phyloP scores from a whole-genome alignment of 1,139 yeast species.

The Yamadazyma atmosphaerica region DNA sequence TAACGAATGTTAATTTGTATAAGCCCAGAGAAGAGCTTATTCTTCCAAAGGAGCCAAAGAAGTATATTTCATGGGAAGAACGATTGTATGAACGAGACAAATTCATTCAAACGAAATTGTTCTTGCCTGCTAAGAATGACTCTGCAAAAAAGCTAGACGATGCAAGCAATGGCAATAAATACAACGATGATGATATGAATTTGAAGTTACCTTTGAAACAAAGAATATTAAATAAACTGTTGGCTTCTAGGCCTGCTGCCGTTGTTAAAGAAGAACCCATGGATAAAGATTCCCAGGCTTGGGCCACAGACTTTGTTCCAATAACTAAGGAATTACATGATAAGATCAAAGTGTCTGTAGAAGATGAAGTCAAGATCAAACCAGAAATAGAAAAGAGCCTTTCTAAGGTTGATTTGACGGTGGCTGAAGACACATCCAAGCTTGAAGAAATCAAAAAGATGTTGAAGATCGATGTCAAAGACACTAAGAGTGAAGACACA shows the following conservation, averaged over 20 bases:
- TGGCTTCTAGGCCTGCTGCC: neutral
- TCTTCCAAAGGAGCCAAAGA: slow-evolving; percentile 30
- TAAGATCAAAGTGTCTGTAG: slow-evolving; percentile 15
- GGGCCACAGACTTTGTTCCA: slow-evolving; percentile 14
- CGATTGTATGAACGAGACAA: slow-evolving; percentile 34
- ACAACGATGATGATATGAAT: slow-evolving; percentile 6
- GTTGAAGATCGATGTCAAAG: slow-evolving; percentile 4
- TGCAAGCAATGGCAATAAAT: slow-evolving; percentile 1
- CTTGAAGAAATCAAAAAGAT: slow-evolving; percentile 8
- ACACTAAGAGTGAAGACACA: neutral
- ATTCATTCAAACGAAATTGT: slow-evolving; percentile 25
- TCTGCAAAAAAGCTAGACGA: slow-evolving; percentile 9
- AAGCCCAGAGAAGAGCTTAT: slow-evolving; percentile 45
- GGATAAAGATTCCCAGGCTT: slow-evolving; percentile 3
- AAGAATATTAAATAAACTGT: slow-evolving; percentile 4
- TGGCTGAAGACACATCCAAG: slow-evolving; percentile 8
- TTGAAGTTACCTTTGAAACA: slow-evolving; percentile 5
- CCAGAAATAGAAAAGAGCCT: slow-evolving; percentile 17
- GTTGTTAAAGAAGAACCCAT: neutral
- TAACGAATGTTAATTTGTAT: slow-evolving; percentile 36
- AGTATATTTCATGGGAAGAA: slow-evolving; percentile 42
- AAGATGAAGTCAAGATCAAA: slow-evolving; percentile 13
- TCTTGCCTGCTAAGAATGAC: slow-evolving; percentile 14
- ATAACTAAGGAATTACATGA: slow-evolving; percentile 12
- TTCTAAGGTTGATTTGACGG: slow-evolving; percentile 15